phyloP scores from a whole-genome alignment of 768 basidiomycete species.

The Leccinum subgranulosum region DNA sequence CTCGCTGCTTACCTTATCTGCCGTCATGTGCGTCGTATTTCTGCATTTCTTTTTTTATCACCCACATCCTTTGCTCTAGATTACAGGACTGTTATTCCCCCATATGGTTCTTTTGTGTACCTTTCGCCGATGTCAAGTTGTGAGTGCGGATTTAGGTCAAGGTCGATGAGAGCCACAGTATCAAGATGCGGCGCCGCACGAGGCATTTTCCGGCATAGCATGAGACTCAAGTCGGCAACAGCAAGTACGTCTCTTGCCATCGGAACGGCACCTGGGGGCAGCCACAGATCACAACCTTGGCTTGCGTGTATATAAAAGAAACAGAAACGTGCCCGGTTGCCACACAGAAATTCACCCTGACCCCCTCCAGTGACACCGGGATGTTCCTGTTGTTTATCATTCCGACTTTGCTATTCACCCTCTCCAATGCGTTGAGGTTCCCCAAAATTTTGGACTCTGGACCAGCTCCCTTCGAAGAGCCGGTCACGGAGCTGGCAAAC shows the following conservation, averaged over 20 bases:
- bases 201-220: not conserved
- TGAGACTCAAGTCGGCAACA: not conserved
- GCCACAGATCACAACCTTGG: not conserved
- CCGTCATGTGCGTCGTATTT: not conserved
- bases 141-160: not conserved
- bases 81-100: not conserved
- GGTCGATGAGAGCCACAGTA: not conserved
- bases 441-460: not conserved
- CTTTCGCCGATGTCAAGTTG: not conserved
- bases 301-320: conserved; percentile 8
- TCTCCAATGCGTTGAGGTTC: conserved; percentile 3
- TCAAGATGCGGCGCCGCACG: not conserved
- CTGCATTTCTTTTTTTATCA: not conserved
- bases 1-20: not conserved
- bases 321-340: too few relatives aligned
- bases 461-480: not conserved
- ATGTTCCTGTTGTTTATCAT: conserved; percentile 10
- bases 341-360: too few relatives aligned
- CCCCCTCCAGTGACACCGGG: not conserved
- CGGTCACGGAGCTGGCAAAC: not conserved
- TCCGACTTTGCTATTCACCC: conserved; percentile 4
- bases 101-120: not conserved
- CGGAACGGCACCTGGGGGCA: not conserved
- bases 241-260: not conserved
- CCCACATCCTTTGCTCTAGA: not conserved